Percentiles rank a stretch among this genome's conserved stretches.
These are phyloP conservation scores for Podaxis sp. DNA, from an alignment of 768 basidiomycete species.

Conservation along the genomic window DNA sequence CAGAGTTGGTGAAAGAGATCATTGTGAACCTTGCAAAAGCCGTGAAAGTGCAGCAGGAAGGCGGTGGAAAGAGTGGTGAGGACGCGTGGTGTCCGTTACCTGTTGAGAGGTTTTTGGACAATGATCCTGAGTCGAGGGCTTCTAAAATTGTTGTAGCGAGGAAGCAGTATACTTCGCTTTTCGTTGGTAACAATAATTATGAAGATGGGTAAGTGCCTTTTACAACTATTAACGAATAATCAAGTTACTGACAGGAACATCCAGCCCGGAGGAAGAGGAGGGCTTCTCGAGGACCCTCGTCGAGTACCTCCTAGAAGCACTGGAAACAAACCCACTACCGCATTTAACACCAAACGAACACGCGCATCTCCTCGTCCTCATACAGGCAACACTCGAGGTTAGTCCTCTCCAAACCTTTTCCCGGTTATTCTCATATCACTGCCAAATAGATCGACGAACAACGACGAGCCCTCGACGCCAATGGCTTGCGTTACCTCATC, in stretches of 20 bases:
- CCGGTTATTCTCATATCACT: neutral
- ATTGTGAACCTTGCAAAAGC: constrained; percentile 62
- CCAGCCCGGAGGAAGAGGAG: constrained; percentile 47
- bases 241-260: neutral
- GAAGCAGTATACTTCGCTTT: constrained; percentile 52
- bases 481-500: constrained; percentile 90
- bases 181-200: constrained; percentile 38
- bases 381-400: constrained; percentile 87
- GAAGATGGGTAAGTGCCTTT: constrained; percentile 42
- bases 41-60: constrained; percentile 25
- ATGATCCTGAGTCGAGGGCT: constrained; percentile 22
- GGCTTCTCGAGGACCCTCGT: constrained; percentile 63
- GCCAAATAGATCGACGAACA: constrained; percentile 78
- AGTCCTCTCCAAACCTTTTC: constrained; percentile 13
- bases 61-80: constrained; percentile 11
- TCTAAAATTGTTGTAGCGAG: constrained; percentile 20
- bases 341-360: constrained; percentile 79
- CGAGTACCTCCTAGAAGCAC: constrained; percentile 53
- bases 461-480: constrained; percentile 84
- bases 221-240: neutral
- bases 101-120: constrained; percentile 54
- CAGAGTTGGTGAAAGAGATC: constrained; percentile 81
- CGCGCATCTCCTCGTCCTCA: constrained; percentile 77
- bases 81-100: constrained; percentile 49
- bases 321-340: constrained; percentile 65